phyloP scores from a whole-genome alignment of 129 eudicot species.

The Lactuca saligna region DNA sequence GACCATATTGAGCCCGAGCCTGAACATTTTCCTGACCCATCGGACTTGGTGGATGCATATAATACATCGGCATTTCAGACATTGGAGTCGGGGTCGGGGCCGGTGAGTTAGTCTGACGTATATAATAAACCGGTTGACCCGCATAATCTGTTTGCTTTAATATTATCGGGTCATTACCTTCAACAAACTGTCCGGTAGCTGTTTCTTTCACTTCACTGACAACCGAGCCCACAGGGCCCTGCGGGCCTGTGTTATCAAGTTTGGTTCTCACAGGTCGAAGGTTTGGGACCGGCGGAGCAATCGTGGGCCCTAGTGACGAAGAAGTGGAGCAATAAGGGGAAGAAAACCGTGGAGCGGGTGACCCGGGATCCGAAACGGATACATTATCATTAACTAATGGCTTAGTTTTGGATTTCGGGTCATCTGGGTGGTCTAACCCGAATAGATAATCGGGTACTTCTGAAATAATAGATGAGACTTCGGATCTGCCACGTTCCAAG shows the following conservation, averaged over 20 bases:
- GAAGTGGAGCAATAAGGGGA: slow-evolving; percentile 76
- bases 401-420: slow-evolving; percentile 39
- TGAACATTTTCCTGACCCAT: slow-evolving; percentile 42
- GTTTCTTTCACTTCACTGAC: slow-evolving; percentile 42
- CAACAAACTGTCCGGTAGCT: slow-evolving; percentile 22
- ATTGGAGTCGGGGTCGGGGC: slow-evolving; percentile 46
- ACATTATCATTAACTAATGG: slow-evolving; percentile 33
- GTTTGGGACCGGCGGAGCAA: slow-evolving; percentile 40
- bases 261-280: slow-evolving; percentile 68
- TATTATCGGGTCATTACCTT: slow-evolving; percentile 25
- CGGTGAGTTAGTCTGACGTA: slow-evolving; percentile 34
- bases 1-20: slow-evolving; percentile 52
- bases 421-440: slow-evolving; percentile 77
- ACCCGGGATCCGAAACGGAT: slow-evolving; percentile 68
- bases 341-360: slow-evolving; percentile 55
- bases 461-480: slow-evolving; percentile 73
- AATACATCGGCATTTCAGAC: slow-evolving; percentile 59
- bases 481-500: slow-evolving; percentile 77
- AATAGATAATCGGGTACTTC: slow-evolving; percentile 90
- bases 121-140: slow-evolving; percentile 50
- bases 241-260: slow-evolving; percentile 37
- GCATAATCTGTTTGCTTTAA: slow-evolving; percentile 46
- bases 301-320: slow-evolving; percentile 45
- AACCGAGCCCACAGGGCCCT: slow-evolving; percentile 11
- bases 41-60: slow-evolving; percentile 48